phyloP scores from a whole-genome alignment of 345 rosid species.

The Erodium maritimum region DNA sequence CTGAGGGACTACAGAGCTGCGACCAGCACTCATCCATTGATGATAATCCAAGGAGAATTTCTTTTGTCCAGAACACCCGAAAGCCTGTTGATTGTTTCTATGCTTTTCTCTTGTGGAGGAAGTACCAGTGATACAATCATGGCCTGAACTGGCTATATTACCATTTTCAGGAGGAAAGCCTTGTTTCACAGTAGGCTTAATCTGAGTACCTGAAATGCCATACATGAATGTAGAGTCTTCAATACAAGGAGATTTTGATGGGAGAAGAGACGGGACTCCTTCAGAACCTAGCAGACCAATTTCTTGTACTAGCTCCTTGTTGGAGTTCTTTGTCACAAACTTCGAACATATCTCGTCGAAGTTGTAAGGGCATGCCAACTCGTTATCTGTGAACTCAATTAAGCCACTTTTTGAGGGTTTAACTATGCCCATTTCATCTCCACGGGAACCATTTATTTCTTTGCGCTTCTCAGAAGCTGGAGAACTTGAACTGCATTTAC shows the following conservation, averaged over 20 bases:
- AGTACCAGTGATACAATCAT: slow-evolving; percentile 18
- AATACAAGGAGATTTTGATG: slow-evolving; percentile 34
- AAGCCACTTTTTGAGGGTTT: slow-evolving; percentile 6
- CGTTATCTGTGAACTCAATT: slow-evolving; percentile 48
- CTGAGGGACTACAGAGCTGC: slow-evolving; percentile 58
- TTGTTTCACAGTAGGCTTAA: slow-evolving; percentile 14
- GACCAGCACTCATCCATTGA: slow-evolving; percentile 16
- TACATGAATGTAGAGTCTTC: slow-evolving; percentile 34
- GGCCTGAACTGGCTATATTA: slow-evolving; percentile 18
- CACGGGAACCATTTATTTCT: slow-evolving; percentile 25
- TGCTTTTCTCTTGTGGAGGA: slow-evolving; percentile 20
- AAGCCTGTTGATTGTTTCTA: slow-evolving; percentile 14
- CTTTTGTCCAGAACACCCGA: slow-evolving; percentile 30
- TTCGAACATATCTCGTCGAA: slow-evolving; percentile 59
- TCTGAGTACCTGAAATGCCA: slow-evolving; percentile 22
- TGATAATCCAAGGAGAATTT: slow-evolving; percentile 17
- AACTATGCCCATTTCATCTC: slow-evolving; percentile 13
- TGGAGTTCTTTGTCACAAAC: slow-evolving; percentile 72
- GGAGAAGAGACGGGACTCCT: slow-evolving; percentile 57
- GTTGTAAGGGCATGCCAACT: slow-evolving; percentile 42
- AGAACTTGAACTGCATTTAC: slow-evolving; percentile 37
- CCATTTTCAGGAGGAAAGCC: slow-evolving; percentile 19
- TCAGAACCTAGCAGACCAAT: slow-evolving; percentile 79
- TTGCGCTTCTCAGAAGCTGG: slow-evolving; percentile 31
- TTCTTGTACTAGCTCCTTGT: slow-evolving; percentile 66